Conservation (phyloP, 805 yeast species). For the Kluyveromyces siamensis region DNA sequence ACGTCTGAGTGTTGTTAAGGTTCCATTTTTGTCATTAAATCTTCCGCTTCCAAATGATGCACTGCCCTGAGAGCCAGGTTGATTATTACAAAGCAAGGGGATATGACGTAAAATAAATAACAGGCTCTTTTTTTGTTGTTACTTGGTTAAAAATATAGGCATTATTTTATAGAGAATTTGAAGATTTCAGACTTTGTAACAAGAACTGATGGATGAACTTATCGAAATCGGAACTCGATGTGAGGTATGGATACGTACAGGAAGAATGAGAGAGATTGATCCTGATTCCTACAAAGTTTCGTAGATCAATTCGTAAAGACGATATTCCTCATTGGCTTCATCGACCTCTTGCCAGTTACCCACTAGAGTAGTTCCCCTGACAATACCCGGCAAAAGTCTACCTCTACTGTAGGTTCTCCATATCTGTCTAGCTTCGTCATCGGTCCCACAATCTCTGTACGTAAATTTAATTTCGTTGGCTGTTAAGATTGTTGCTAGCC, state of each 20-base stretch:
- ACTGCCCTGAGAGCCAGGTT: too few species aligned
- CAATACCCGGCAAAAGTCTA: conserved; percentile 73
- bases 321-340: conserved; percentile 76
- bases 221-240: not conserved
- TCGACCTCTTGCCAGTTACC: conserved; percentile 84
- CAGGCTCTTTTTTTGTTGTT: too few species aligned
- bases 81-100: too few species aligned
- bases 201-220: not conserved
- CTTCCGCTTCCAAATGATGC: too few species aligned
- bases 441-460: conserved; percentile 77
- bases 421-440: conserved; percentile 71
- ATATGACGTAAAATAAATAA: too few species aligned
- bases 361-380: conserved; percentile 73
- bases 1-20: too few species aligned
- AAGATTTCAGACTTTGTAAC: not conserved
- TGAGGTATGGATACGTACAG: not conserved
- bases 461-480: conserved; percentile 64
- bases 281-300: conserved; percentile 40
- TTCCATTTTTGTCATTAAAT: too few species aligned
- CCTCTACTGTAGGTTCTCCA: conserved; percentile 75
- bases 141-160: not conserved
- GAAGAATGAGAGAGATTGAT: not conserved
- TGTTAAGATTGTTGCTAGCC: conserved; percentile 62
- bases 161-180: not conserved
- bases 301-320: conserved; percentile 51